Conservation (phyloP, 371 early-diverging fungal genomes). For the Mucor irregularis region DNA sequence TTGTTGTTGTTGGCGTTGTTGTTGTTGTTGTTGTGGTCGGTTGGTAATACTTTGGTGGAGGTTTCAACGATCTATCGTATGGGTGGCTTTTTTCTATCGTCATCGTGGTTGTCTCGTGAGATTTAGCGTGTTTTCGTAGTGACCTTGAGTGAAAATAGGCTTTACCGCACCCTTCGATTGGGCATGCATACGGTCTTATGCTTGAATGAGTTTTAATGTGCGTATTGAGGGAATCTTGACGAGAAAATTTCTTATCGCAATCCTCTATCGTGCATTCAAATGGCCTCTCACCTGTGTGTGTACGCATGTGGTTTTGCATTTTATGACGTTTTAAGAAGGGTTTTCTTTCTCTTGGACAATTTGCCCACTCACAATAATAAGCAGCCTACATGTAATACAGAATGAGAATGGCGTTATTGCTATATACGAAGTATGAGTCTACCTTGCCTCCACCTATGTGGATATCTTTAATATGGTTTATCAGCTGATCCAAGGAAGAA, state of each 20-base stretch:
- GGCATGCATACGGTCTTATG: slow-evolving; percentile 67
- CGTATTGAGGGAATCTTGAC: slow-evolving; percentile 81
- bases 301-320: slow-evolving; percentile 80
- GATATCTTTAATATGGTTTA: slow-evolving; percentile 58
- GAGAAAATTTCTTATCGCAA: slow-evolving; percentile 78
- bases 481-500: slow-evolving; percentile 52
- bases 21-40: not conserved
- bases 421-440: too few species aligned
- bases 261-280: slow-evolving; percentile 43
- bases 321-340: slow-evolving; percentile 86
- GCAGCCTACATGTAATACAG: slow-evolving; percentile 37
- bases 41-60: not conserved
- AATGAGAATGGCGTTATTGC: too few species aligned
- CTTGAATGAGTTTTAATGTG: slow-evolving; percentile 87
- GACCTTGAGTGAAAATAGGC: slow-evolving; percentile 82
- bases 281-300: slow-evolving; percentile 78
- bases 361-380: slow-evolving; percentile 75
- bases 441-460: slow-evolving; percentile 72
- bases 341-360: slow-evolving; percentile 63
- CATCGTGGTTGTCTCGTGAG: slow-evolving; percentile 27
- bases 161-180: slow-evolving; percentile 65
- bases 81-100: not conserved
- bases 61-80: slow-evolving; percentile 8
- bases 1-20: slow-evolving; percentile 8
- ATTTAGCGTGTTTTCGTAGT: slow-evolving; percentile 71